Conservation (phyloP, 2,329 filamentous ascomycete genomes). For the Xylaria sp. region DNA sequence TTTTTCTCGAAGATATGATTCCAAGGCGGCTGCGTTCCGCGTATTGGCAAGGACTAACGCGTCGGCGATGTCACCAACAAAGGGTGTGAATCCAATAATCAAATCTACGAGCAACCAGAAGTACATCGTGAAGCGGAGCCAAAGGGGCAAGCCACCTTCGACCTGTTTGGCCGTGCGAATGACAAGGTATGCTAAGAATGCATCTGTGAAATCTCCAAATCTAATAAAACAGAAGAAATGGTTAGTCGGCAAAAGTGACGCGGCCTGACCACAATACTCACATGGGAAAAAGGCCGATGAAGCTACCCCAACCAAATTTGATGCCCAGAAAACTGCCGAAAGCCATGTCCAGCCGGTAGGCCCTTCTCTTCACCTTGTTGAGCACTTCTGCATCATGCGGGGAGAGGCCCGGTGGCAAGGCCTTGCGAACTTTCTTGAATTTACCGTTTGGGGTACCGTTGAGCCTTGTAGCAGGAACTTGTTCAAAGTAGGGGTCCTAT, state of each 20-base stretch:
- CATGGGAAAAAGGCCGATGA: conserved; percentile 85
- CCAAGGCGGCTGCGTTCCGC: conserved; percentile 76
- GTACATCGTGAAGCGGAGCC: conserved; percentile 76
- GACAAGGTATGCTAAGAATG: conserved; percentile 78
- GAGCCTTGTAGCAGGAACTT: conserved; percentile 77
- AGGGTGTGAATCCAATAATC: conserved; percentile 75
- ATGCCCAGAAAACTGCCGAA: conserved; percentile 85
- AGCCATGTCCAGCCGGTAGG: conserved; percentile 85
- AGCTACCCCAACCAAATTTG: conserved; percentile 87
- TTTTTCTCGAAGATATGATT: conserved; percentile 73
- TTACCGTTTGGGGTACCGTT: conserved; percentile 73
- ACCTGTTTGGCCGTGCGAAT: conserved; percentile 77
- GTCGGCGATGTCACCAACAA: conserved; percentile 80
- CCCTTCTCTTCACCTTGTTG: conserved; percentile 84
- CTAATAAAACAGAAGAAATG: conserved; percentile 57
- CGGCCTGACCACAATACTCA: conserved; percentile 60
- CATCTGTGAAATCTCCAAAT: conserved; percentile 79
- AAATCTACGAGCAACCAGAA: conserved; percentile 83
- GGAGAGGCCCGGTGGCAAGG: conserved; percentile 83
- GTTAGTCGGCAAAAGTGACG: conserved; percentile 31
- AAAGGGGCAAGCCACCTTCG: conserved; percentile 76
- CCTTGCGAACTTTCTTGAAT: conserved; percentile 85
- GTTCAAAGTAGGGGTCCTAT: conserved; percentile 91
- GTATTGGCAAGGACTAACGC: conserved; percentile 80
- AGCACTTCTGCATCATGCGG: conserved; percentile 83